Conservation (phyloP, 352 stramenopile genomes). For the Blastocystis sp. region DNA sequence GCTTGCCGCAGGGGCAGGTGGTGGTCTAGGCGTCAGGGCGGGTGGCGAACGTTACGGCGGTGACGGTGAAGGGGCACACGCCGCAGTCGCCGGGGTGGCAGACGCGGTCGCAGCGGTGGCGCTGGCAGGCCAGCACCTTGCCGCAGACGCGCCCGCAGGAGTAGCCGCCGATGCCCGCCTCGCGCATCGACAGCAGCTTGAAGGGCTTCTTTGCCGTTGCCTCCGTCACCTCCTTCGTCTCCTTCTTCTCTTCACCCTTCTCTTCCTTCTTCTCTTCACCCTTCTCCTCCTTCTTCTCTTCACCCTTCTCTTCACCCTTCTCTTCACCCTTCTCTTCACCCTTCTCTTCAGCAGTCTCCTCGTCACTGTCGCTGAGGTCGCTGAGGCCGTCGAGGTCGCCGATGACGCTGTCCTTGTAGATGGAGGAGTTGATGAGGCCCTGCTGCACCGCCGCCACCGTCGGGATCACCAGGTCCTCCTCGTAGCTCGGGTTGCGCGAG, state of each 20-base stretch:
- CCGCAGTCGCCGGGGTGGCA: slow-evolving; percentile 70
- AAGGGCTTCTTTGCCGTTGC: not conserved
- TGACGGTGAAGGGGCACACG: slow-evolving; percentile 35
- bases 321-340: not conserved
- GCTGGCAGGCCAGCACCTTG: slow-evolving; percentile 57
- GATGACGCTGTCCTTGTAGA: slow-evolving; percentile 37
- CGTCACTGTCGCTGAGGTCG: slow-evolving; percentile 46
- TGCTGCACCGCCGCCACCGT: not conserved
- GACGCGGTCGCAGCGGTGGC: slow-evolving; percentile 62
- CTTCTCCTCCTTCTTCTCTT: slow-evolving; percentile 2
- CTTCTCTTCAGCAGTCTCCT: not conserved
- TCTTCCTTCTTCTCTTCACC: not conserved
- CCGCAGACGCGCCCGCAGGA: slow-evolving; percentile 62
- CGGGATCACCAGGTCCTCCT: slow-evolving; percentile 16
- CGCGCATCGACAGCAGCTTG: slow-evolving; percentile 22
- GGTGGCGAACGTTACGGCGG: not conserved
- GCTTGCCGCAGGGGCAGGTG: slow-evolving; percentile 62
- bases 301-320: not conserved
- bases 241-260: slow-evolving; percentile 11
- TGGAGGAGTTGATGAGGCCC: not conserved
- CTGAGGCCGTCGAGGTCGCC: slow-evolving; percentile 46
- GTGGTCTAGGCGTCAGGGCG: not conserved
- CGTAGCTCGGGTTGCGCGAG: slow-evolving; percentile 34
- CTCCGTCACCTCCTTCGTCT: not conserved
- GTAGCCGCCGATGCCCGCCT: slow-evolving; percentile 65